A percentile compares a stretch with the other conserved stretches of the same genome.
Evolutionary conservation across 805 yeast species (phyloP).

Genomic region (Wickerhamiella alocasiicola): DNA sequence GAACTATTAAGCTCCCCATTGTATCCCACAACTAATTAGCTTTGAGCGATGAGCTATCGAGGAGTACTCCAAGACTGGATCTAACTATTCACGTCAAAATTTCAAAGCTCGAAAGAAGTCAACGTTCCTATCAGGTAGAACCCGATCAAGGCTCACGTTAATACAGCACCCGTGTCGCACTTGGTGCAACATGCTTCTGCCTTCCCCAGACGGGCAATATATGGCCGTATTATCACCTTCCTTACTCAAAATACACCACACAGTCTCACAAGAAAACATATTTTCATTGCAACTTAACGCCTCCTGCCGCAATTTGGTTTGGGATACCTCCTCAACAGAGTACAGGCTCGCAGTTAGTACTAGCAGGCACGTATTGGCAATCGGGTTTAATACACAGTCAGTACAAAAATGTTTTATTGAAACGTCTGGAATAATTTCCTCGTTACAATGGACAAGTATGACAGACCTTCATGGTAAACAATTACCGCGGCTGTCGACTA

Average conservation of each 20-base stretch:
- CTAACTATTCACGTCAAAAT: too few relatives aligned
- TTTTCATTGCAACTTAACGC: background rate
- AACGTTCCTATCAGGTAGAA: too few relatives aligned
- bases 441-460: background rate
- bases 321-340: constrained; percentile 7
- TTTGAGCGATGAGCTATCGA: too few relatives aligned
- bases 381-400: background rate
- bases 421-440: background rate
- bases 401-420: background rate
- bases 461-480: background rate
- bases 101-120: too few relatives aligned
- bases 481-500: background rate
- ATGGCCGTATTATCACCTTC: background rate
- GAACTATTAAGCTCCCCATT: too few relatives aligned
- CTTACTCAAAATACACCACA: background rate
- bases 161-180: too few relatives aligned
- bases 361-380: background rate
- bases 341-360: background rate
- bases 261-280: background rate
- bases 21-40: too few relatives aligned
- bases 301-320: background rate
- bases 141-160: too few relatives aligned
- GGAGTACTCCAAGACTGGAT: too few relatives aligned
- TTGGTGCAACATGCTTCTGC: too few relatives aligned
- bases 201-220: constrained; percentile 1